phyloP scores from a whole-genome alignment of 805 yeast genomes.

The Candida cerambycidarum region DNA sequence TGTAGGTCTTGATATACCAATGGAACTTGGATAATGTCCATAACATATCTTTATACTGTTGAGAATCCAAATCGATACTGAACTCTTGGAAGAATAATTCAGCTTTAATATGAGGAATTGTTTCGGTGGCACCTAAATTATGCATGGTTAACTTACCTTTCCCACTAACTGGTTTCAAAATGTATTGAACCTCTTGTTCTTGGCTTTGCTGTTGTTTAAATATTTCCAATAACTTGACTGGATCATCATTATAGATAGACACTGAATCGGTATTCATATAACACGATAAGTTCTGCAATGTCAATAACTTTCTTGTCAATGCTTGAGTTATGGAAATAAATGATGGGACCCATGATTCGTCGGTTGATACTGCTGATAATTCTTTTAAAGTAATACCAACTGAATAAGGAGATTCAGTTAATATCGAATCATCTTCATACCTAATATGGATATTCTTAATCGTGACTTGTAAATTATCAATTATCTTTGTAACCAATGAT shows the following conservation, averaged over 20 bases:
- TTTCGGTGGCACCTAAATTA: slow-evolving; percentile 71
- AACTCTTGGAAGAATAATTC: slow-evolving; percentile 85
- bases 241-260: slow-evolving; percentile 49
- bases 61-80: slow-evolving; percentile 79
- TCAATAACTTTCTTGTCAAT: slow-evolving; percentile 73
- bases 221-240: slow-evolving; percentile 45
- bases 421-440: slow-evolving; percentile 77
- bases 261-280: slow-evolving; percentile 78
- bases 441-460: slow-evolving; percentile 89
- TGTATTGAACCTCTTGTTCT: slow-evolving; percentile 43
- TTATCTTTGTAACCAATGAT: slow-evolving; percentile 80
- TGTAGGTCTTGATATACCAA: slow-evolving; percentile 72
- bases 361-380: slow-evolving; percentile 88
- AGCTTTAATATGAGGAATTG: slow-evolving; percentile 66
- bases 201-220: slow-evolving; percentile 27
- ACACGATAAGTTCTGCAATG: slow-evolving; percentile 69
- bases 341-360: slow-evolving; percentile 78
- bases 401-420: slow-evolving; percentile 75
- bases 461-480: slow-evolving; percentile 89
- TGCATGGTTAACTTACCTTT: slow-evolving; percentile 78
- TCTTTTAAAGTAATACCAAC: slow-evolving; percentile 83
- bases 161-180: slow-evolving; percentile 88
- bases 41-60: slow-evolving; percentile 79
- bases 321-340: slow-evolving; percentile 71
- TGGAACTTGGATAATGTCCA: slow-evolving; percentile 81